Conservation (phyloP, 495 filamentous ascomycete genomes). For the Venustampulla echinocandica region DNA sequence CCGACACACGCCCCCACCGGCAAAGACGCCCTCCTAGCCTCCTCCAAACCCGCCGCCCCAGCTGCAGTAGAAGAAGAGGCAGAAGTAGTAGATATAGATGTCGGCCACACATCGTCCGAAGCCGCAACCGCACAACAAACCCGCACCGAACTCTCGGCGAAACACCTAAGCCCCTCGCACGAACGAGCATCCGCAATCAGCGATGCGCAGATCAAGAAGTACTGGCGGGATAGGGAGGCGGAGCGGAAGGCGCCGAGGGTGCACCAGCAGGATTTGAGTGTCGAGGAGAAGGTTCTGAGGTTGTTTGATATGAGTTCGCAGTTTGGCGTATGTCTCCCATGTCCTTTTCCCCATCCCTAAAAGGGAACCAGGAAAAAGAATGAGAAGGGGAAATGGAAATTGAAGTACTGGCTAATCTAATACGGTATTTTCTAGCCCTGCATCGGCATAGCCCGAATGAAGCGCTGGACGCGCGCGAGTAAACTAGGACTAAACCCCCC, state of each 20-base stretch:
- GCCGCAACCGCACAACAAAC: slow-evolving; percentile 21
- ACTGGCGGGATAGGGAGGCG: slow-evolving; percentile 63
- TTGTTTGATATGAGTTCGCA: slow-evolving; percentile 84
- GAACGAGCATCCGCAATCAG: slow-evolving; percentile 49
- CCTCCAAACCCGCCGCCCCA: slow-evolving; percentile 29
- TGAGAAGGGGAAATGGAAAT: slow-evolving; percentile 13
- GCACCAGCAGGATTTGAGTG: slow-evolving; percentile 61
- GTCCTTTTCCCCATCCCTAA: background rate
- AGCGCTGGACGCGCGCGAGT: slow-evolving; percentile 84
- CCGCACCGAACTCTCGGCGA: slow-evolving; percentile 9
- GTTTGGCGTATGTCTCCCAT: slow-evolving; percentile 65
- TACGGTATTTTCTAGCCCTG: slow-evolving; percentile 57
- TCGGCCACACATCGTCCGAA: slow-evolving; percentile 15
- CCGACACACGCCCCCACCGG: slow-evolving; percentile 36
- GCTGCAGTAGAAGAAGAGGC: background rate
- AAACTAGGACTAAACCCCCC: slow-evolving; percentile 73
- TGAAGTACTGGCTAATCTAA: background rate
- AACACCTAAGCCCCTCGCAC: slow-evolving; percentile 31
- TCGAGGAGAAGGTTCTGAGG: slow-evolving; percentile 76
- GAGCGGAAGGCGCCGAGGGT: slow-evolving; percentile 48
- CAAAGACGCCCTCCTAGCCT: background rate
- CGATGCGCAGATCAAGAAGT: slow-evolving; percentile 54
- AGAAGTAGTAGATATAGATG: background rate
- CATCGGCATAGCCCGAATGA: slow-evolving; percentile 71
- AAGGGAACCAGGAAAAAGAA: background rate